Base-by-base conservation (phyloP, 1,139 yeast genomes). In the Lizanozyma gosingica region DNA sequence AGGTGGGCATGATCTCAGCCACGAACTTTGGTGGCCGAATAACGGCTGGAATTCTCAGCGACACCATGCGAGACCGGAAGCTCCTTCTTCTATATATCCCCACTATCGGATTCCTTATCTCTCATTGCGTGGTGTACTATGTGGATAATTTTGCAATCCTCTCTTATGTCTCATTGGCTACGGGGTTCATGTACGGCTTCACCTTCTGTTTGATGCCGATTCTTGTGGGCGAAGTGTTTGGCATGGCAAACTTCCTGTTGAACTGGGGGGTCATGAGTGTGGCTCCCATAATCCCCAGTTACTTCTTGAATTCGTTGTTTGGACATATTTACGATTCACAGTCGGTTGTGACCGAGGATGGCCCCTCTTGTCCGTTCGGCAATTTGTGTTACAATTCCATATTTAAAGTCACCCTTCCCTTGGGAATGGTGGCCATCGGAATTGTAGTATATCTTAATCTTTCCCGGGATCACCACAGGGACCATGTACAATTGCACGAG, bases 171-270 rank as follows among this genome's bases (percentile, higher is more conserved):
- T 74, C 81, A 2, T 53, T 68, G 15, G 46, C 70, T 8, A 67
- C 72, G 14, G 83, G 83, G 0, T 60, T 74, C 38, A 74, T 76
- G 37, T 78, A 78, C 52, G 83, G 83, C 0, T 74, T 74, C 46
- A 64, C 74, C 2, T 76, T 77, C 57, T 73, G 80, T 46, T 63
- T 76, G 4, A 63, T 73, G 61, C 83, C 83, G 14, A 68, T 75
- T 16, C 67, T 78, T n/a, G 71, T 76, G 4, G 75, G 80, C 3
- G 83, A 78, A 45, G 55, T 63, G 9, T 78, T 77, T 57, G 83
- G 83, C 1, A 67, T 77, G 62, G 66, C 63, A 8, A 65, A 66
- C 39, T 76, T 75, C 49, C 71, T 80, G 1, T 69, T 65, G 44
- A 75, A 76, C 43, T 78, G 81, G 81, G 83, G 83, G 1, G 53